Percentiles rank a stretch among this genome's conserved stretches.
phyloP scores from a whole-genome alignment of 257 asterid genomes.

The Forsythia suspensa region DNA sequence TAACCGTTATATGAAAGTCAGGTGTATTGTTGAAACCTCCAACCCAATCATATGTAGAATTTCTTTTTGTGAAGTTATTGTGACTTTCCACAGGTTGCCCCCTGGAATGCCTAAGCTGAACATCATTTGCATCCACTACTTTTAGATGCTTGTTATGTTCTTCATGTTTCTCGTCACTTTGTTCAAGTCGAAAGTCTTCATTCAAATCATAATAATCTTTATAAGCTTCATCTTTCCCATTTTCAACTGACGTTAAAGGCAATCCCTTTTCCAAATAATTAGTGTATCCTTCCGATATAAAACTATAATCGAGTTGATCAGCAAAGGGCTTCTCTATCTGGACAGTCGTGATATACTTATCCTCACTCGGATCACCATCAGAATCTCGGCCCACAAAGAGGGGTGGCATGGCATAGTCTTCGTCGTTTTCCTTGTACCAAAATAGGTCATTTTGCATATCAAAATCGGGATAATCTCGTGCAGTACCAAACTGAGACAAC shows the following conservation, averaged over 20 bases:
- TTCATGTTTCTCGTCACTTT: constrained; percentile 21
- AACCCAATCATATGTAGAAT: constrained; percentile 26
- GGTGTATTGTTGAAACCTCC: constrained; percentile 29
- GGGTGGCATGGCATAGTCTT: constrained; percentile 72
- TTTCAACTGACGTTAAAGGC: constrained; percentile 26
- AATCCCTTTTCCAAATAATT: constrained; percentile 28
- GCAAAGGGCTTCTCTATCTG: constrained; percentile 34
- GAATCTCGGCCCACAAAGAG: constrained; percentile 43
- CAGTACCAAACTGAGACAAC: constrained; percentile 86
- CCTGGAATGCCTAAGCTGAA: constrained; percentile 13
- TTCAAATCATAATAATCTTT: constrained; percentile 45
- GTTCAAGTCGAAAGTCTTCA: constrained; percentile 33
- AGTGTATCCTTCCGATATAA: constrained; percentile 24
- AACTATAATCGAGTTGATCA: constrained; percentile 24
- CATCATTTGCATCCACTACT: constrained; percentile 21
- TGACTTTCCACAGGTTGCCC: constrained; percentile 24
- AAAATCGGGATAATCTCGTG: constrained; percentile 87
- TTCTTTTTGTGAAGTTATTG: constrained; percentile 18
- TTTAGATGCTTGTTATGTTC: constrained; percentile 27
- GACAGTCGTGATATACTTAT: constrained; percentile 64
- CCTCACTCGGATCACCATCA: constrained; percentile 67
- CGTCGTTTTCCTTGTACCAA: constrained; percentile 88
- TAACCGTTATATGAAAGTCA: constrained; percentile 26
- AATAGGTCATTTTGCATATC: constrained; percentile 84
- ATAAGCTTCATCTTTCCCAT: constrained; percentile 24